Evolutionary conservation across 1,284 basidiomycete genomes (phyloP), one percentile per base, ranked within the genome.

Genomic region (Exsudoporus floridanus): DNA sequence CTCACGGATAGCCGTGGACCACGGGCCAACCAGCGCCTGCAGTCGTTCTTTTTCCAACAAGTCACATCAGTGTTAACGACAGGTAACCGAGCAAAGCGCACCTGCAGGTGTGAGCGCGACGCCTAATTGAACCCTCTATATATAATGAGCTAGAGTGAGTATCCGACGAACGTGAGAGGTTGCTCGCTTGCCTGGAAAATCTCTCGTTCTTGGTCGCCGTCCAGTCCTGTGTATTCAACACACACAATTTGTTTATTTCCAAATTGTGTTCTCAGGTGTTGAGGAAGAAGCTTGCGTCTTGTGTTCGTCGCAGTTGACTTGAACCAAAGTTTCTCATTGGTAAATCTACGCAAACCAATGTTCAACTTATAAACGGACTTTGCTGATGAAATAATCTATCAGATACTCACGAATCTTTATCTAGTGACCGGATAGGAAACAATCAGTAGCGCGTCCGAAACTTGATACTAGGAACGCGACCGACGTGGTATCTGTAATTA

Each of bases 181-280:
- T 30, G 25, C 1, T 54, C 28, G 62, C 52, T 63, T 63, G 45
- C 75, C 68, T 55, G 66, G 49, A 73, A 71, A 37, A 71, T 70
- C 36, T 71, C 69, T 38, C 69, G 65, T 43, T 71, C 71, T 45
- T 71, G 68, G 33, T 70, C 67, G 33, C 48, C 42, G 10, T 58
- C 64, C 36, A 81, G 60, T 25, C 74, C 73, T 4, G 63, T 60
- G 53, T 80, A 81, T 55, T 82, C 77, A 9, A 81, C 73, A 51
- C 80, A 81, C 16, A 75, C 74, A 14, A 80, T 71, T 48, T 80
- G 78, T 57, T 80, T 80, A 37, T 71, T 73, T 7, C 66, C 18
- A 59, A 80, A 79, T 27, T 72, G 58, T 19, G 69, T 56, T 52
- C 48, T 54, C 53, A 61, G 39, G 16, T 59, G 42, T 25, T 56